Evolutionary conservation across 179 eudicot genomes (phyloP).

Genomic region (Silene vulgaris): DNA sequence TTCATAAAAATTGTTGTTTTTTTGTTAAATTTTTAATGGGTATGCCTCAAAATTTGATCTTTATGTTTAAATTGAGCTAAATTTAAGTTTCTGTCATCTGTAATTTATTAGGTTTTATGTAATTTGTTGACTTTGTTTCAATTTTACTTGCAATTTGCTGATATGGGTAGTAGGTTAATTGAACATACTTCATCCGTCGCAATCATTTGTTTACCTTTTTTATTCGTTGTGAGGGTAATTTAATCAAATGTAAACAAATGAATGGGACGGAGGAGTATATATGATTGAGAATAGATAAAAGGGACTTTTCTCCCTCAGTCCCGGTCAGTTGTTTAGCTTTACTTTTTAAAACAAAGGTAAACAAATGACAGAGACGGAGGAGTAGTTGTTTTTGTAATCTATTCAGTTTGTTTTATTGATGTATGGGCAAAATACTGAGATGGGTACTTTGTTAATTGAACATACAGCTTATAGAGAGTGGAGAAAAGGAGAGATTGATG

Average conservation of each 20-base stretch:
- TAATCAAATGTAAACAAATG: no score
- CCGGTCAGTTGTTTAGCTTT: neutral
- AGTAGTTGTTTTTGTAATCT: neutral
- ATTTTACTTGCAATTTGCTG: constrained; percentile 5
- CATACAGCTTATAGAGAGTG: constrained; percentile 67
- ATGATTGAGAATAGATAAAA: constrained; percentile 65
- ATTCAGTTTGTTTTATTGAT: neutral
- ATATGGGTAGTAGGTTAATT: constrained; percentile 22
- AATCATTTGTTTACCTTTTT: no score
- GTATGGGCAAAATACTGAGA: neutral
- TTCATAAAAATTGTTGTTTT: neutral
- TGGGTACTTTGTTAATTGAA: constrained; percentile 16
- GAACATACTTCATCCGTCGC: neutral
- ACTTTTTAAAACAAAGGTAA: neutral
- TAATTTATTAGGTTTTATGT: neutral
- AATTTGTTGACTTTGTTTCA: neutral
- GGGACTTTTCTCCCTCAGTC: constrained; percentile 20
- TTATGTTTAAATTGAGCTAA: constrained; percentile 2
- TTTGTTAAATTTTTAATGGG: neutral
- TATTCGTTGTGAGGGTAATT: no score
- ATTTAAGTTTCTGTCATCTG: neutral
- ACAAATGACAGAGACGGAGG: neutral
- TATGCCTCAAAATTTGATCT: neutral
- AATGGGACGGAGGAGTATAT: no score
- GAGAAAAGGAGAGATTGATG: constrained; percentile 80